Evolutionary conservation across 441 rosid genomes (phyloP).

Genomic region (Theobroma grandiflorum): DNA sequence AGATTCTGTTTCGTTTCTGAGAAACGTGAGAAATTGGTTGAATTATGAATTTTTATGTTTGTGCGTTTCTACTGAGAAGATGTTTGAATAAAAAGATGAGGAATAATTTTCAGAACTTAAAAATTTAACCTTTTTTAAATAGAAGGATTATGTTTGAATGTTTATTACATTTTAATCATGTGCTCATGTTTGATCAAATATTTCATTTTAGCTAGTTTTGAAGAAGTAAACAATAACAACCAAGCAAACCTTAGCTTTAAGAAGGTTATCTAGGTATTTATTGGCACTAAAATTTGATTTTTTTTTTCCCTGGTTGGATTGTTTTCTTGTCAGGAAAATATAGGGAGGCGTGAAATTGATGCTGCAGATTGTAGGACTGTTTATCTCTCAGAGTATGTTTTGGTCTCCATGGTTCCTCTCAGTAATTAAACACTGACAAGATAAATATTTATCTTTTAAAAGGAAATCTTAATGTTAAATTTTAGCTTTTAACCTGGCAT

Average conservation of each 20-base stretch:
- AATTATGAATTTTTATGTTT: constrained; percentile 10
- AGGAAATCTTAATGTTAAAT: neutral
- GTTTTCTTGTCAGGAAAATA: constrained; percentile 54
- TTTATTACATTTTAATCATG: neutral
- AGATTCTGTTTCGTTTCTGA: neutral
- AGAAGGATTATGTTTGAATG: neutral
- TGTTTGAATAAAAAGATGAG: neutral
- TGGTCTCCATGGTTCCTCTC: constrained; percentile 16
- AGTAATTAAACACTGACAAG: neutral
- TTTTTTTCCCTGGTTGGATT: neutral
- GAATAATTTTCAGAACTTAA: too few species aligned
- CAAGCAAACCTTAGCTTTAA: constrained; percentile 10
- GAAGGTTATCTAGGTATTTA: neutral
- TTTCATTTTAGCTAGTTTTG: neutral
- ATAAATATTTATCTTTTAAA: neutral
- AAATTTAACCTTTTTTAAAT: too few species aligned
- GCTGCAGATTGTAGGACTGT: constrained; percentile 86
- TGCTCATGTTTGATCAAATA: neutral
- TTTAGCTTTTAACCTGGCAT: constrained; percentile 12
- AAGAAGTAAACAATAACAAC: neutral
- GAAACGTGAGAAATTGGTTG: neutral
- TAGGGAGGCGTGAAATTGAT: constrained; percentile 78
- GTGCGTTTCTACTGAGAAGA: neutral
- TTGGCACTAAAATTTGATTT: constrained; percentile 16
- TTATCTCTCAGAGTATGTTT: constrained; percentile 84